Evolutionary conservation across 129 eudicot species (phyloP).

Genomic region (Pulicaria dysenterica): DNA sequence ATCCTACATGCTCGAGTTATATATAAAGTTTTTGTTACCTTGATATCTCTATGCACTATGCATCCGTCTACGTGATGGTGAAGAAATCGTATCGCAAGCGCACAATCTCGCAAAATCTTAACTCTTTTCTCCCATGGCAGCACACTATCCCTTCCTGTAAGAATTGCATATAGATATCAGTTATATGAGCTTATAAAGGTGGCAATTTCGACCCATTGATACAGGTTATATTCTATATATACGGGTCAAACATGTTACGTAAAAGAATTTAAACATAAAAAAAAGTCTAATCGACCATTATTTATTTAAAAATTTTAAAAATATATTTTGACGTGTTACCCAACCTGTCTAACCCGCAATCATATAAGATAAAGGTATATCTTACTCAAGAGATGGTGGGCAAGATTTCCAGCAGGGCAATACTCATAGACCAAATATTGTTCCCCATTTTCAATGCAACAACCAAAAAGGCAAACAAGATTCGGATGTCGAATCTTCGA

Average conservation of each 20-base stretch:
- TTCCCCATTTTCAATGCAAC: slow-evolving; percentile 69
- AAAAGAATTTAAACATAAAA: too few relatives aligned
- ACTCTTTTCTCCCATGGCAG: slow-evolving; percentile 75
- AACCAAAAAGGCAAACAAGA: slow-evolving; percentile 75
- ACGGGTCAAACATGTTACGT: neutral
- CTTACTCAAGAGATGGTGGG: slow-evolving; percentile 65
- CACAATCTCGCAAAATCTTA: slow-evolving; percentile 65
- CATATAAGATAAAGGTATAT: neutral
- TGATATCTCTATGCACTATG: slow-evolving; percentile 86
- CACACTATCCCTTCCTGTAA: slow-evolving; percentile 58
- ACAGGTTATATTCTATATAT: neutral
- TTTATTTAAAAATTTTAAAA: neutral
- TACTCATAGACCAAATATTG: slow-evolving; percentile 71
- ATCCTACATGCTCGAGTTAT: neutral
- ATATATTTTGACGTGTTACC: too few relatives aligned
- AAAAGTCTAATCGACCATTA: too few relatives aligned
- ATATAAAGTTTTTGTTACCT: slow-evolving; percentile 33
- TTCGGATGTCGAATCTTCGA: slow-evolving; percentile 74
- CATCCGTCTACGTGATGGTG: slow-evolving; percentile 67
- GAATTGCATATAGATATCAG: neutral
- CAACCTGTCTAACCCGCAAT: too few relatives aligned
- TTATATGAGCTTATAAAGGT: neutral
- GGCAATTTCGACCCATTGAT: neutral
- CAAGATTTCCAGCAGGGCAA: slow-evolving; percentile 73
- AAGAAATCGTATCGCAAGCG: slow-evolving; percentile 70